phyloP scores from a whole-genome alignment of 768 basidiomycete species.

The Cystofilobasidium ferigula region DNA sequence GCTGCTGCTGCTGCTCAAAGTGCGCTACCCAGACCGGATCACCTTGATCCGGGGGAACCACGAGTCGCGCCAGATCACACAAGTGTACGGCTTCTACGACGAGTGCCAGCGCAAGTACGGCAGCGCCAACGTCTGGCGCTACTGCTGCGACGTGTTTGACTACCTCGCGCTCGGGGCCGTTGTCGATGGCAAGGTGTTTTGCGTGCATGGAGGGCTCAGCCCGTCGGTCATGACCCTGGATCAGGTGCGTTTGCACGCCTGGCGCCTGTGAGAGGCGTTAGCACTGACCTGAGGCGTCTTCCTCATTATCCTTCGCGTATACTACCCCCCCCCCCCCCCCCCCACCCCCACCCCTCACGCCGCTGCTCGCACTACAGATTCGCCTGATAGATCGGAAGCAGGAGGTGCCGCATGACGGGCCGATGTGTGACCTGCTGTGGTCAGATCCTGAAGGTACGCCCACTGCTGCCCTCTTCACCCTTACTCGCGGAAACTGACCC shows the following conservation, averaged over 20 bases:
- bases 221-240: constrained; percentile 76
- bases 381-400: constrained; percentile 89
- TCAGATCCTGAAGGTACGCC: constrained; percentile 88
- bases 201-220: constrained; percentile 92
- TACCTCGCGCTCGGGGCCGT: constrained; percentile 88
- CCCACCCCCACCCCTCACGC: not conserved
- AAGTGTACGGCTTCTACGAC: constrained; percentile 82
- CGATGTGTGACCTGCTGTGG: constrained; percentile 99
- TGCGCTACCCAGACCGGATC: constrained; percentile 88
- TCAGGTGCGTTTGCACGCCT: constrained; percentile 50
- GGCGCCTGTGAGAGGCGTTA: too few relatives aligned
- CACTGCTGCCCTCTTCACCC: constrained; percentile 17
- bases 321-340: too few relatives aligned
- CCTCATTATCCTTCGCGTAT: too few relatives aligned
- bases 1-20: constrained; percentile 74
- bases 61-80: constrained; percentile 88
- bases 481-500: not conserved
- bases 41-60: constrained; percentile 93
- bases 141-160: constrained; percentile 98
- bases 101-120: constrained; percentile 96
- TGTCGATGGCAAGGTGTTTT: constrained; percentile 94
- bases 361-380: constrained; percentile 46
- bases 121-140: constrained; percentile 85
- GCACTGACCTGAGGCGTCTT: too few relatives aligned
- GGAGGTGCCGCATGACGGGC: constrained; percentile 95